These are phyloP conservation scores for Mortierella sp. DNA, from an alignment of 371 early-diverging fungal genomes.

Conservation along the genomic window DNA sequence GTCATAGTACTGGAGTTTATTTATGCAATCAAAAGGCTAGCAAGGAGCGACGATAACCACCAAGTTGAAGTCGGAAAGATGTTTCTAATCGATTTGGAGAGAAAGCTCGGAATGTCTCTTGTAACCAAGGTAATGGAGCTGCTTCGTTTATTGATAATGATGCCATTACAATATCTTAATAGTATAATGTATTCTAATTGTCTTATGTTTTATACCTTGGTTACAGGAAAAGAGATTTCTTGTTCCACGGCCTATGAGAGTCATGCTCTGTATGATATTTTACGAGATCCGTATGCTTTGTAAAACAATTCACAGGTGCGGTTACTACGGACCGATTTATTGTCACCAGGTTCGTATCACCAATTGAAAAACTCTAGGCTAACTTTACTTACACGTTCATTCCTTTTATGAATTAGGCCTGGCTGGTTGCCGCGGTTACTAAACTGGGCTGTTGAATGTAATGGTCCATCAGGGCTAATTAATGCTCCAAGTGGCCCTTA, in stretches of 20 bases:
- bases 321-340: conserved; percentile 2
- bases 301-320: conserved; percentile 65
- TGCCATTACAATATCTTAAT: no score
- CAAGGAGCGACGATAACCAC: conserved; percentile 59
- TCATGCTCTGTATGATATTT: conserved; percentile 68
- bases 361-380: background rate
- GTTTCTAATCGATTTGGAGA: conserved; percentile 73
- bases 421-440: conserved; percentile 71
- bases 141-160: background rate
- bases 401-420: conserved; percentile 47
- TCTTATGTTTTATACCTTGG: background rate
- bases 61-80: conserved; percentile 74
- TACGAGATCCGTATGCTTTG: conserved; percentile 72
- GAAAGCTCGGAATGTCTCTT: conserved; percentile 68
- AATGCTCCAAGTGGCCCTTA: conserved; percentile 12
- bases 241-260: conserved; percentile 69
- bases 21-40: conserved; percentile 66
- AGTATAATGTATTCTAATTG: background rate
- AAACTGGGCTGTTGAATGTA: conserved; percentile 61
- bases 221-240: conserved; percentile 61
- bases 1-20: conserved; percentile 68
- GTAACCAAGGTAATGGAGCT: conserved; percentile 59
- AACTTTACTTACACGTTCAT: background rate
- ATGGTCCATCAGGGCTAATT: conserved; percentile 13
- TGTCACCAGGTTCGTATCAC: background rate